Base-by-base conservation (phyloP, 495 filamentous ascomycete genomes). In the Daldinia grandis region DNA sequence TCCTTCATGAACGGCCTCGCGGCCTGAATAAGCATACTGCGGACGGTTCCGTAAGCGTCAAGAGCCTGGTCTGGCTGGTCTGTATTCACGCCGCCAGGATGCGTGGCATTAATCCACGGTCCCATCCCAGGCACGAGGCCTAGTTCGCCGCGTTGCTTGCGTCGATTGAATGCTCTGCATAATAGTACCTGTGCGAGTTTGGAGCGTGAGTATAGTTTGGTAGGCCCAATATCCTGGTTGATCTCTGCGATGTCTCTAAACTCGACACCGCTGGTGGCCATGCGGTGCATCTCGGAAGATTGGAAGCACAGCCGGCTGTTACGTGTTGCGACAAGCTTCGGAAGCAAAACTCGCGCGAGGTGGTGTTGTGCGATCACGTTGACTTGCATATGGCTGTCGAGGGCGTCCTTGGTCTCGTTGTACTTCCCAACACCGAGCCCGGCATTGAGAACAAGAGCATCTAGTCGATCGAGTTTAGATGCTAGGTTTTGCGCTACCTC, bases 141-240 rank as follows among this genome's bases (percentile, higher is more conserved):
- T 2, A 62, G 60, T 19, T 76, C 74, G 49, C 78, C 73, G 0
- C 83, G 82, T 12, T 81, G 61, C 50, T 79, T 73, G 35, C 81
- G 77, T 15, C 78, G 59, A 6, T 75, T 24, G 38, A 80, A 78
- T 0, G 68, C 42, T 30, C 51, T 59, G 40, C 68, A 71, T 2
- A 88, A 81, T 7, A 88, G 72, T 25, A 89, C 80, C 54, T 86
- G 76, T 0, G 86, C 88, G 12, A 89, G 79, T 72, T 89, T 89
- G 2, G 79, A 81, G 49, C 88, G 76, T 21, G 76, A 79, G 76
- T 90, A 88, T 49, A 88, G 78, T 30, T 82, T 79, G 9, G 79
- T 79, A 4, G 85, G 76, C 0, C 87, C 87, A 50, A 88, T 74
- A 33, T 84, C 81, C 55, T 81, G 70, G 69, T 89, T 89, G 57